A percentile compares a stretch with the other conserved stretches of the same genome.
Conservation (phyloP, 768 basidiomycete species). For the Tricholoma saponaceum region DNA sequence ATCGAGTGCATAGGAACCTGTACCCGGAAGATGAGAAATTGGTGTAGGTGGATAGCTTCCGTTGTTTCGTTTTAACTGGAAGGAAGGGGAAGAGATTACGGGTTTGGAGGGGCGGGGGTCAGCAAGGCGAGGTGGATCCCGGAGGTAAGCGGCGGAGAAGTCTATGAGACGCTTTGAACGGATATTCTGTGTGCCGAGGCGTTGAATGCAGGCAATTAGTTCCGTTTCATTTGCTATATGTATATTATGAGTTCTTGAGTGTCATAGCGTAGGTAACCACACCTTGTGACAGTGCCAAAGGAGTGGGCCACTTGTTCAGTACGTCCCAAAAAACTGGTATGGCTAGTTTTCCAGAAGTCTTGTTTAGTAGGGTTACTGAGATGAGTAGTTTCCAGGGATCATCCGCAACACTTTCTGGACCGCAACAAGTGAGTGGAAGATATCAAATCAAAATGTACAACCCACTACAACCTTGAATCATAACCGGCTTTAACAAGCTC, state of each 20-base stretch:
- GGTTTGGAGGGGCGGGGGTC: slow-evolving; percentile 29
- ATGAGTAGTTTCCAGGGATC: slow-evolving; percentile 71
- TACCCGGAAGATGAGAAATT: slow-evolving; percentile 57
- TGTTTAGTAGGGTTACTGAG: slow-evolving; percentile 65
- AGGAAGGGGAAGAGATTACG: slow-evolving; percentile 6
- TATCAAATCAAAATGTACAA: neutral
- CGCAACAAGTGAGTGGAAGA: neutral
- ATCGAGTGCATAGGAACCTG: slow-evolving; percentile 70
- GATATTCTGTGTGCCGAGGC: slow-evolving; percentile 56
- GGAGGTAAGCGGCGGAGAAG: slow-evolving; percentile 49
- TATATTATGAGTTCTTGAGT: neutral
- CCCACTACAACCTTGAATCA: slow-evolving; percentile 34
- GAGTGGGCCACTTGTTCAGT: slow-evolving; percentile 53
- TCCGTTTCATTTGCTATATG: slow-evolving; percentile 38
- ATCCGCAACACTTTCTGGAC: slow-evolving; percentile 44
- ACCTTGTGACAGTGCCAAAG: slow-evolving; percentile 55
- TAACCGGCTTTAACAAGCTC: slow-evolving; percentile 25
- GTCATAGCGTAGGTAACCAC: neutral
- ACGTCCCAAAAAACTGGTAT: slow-evolving; percentile 64
- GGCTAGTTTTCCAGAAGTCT: slow-evolving; percentile 59
- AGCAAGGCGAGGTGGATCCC: slow-evolving; percentile 33
- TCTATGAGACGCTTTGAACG: slow-evolving; percentile 53
- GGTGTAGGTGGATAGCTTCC: slow-evolving; percentile 42
- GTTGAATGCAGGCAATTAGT: slow-evolving; percentile 41
- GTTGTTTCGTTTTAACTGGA: slow-evolving; percentile 14